Evolutionary conservation across 208 protist genomes (phyloP).

Genomic region (Crithidia sp.): DNA sequence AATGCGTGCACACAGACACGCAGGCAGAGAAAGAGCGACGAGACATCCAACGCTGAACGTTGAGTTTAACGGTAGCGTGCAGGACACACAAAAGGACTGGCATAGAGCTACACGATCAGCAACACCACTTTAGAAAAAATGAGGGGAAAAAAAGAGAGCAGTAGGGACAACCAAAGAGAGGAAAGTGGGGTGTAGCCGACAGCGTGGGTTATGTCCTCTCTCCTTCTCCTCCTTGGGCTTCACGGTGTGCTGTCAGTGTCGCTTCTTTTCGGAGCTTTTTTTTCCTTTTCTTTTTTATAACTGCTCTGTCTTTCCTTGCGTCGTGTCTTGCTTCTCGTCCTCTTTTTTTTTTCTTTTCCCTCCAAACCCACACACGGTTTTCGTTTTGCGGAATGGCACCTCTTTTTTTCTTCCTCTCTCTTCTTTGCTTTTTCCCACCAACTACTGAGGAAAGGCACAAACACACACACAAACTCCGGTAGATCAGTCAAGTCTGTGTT

Average conservation of each 20-base stretch:
- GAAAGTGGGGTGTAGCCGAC: too few relatives aligned
- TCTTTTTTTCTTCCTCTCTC: background rate
- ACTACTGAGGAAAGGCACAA: background rate
- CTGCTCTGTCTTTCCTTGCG: slow-evolving; percentile 2
- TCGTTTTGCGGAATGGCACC: background rate
- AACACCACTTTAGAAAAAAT: too few relatives aligned
- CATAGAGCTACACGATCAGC: too few relatives aligned
- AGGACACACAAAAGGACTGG: too few relatives aligned
- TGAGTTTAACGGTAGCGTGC: too few relatives aligned
- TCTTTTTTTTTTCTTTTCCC: background rate
- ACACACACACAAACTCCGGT: background rate
- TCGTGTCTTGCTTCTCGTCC: background rate
- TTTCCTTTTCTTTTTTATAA: slow-evolving; percentile 1
- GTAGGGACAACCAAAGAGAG: too few relatives aligned
- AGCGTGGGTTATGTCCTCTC: too few relatives aligned
- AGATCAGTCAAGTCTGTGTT: background rate
- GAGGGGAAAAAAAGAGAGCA: too few relatives aligned
- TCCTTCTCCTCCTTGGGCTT: too few relatives aligned
- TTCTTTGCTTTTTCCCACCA: background rate
- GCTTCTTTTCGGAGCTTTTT: slow-evolving; percentile 4
- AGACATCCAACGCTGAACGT: too few relatives aligned
- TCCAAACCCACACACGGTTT: background rate
- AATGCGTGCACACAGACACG: too few relatives aligned
- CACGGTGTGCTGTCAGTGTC: background rate
- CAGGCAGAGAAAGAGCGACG: too few relatives aligned